Percentiles rank a stretch among this genome's conserved stretches.
Evolutionary conservation across 2,329 filamentous ascomycete species (phyloP).

Genomic region (Colletotrichum navitas): DNA sequence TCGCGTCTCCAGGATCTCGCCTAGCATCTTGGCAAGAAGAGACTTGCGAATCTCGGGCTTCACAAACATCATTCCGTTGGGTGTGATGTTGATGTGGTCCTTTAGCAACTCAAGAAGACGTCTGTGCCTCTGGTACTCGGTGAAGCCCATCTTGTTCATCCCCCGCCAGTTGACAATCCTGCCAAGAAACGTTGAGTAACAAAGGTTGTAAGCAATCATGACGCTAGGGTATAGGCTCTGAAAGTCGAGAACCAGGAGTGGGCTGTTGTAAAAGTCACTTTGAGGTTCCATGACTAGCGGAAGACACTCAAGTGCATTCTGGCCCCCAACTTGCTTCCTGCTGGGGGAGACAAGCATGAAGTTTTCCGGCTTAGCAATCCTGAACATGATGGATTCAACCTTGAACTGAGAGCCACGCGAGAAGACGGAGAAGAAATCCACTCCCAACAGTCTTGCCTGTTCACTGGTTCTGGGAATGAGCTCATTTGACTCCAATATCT

Average conservation of each 20-base stretch:
- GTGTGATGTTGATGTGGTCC: constrained; percentile 90
- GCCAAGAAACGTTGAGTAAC: constrained; percentile 96
- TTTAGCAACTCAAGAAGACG: constrained; percentile 82
- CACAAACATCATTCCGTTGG: constrained; percentile 96
- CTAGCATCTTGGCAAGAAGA: constrained; percentile 93
- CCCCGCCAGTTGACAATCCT: constrained; percentile 90
- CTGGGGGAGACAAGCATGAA: constrained; percentile 91
- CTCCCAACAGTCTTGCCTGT: constrained; percentile 90
- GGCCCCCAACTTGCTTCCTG: constrained; percentile 89
- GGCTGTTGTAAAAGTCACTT: constrained; percentile 92
- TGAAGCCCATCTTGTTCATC: constrained; percentile 93
- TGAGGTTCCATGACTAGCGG: constrained; percentile 98
- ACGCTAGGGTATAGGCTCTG: constrained; percentile 96
- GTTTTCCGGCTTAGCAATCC: constrained; percentile 97
- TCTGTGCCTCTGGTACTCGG: constrained; percentile 83
- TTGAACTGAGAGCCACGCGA: constrained; percentile 97
- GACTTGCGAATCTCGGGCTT: constrained; percentile 90
- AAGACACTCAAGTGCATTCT: constrained; percentile 94
- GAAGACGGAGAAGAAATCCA: constrained; percentile 98
- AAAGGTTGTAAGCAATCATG: constrained; percentile 99
- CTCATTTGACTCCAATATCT: constrained; percentile 92
- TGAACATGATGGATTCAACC: constrained; percentile 98
- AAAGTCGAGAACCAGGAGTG: constrained; percentile 92
- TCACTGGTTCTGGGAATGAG: constrained; percentile 91
- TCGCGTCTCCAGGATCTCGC: constrained; percentile 93